Conservation (phyloP, 345 rosid genomes). For the Zanthoxylum bungeanum region DNA sequence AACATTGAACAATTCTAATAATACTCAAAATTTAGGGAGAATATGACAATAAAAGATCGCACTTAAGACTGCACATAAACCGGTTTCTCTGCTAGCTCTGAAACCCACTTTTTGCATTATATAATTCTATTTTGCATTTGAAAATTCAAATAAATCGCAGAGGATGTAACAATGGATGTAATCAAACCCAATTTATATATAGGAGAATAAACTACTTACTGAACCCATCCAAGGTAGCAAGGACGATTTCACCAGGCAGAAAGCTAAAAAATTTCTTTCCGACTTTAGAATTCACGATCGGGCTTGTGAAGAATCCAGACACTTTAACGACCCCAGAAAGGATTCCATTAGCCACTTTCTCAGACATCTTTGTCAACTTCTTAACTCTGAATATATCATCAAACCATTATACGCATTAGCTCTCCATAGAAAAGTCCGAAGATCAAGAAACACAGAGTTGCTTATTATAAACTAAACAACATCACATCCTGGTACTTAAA, state of each 20-base stretch:
- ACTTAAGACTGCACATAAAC: too few relatives aligned
- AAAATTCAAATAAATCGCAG: too few relatives aligned
- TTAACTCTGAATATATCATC: conserved; percentile 63
- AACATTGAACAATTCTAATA: background rate
- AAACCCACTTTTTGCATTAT: too few relatives aligned
- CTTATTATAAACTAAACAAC: background rate
- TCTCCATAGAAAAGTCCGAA: background rate
- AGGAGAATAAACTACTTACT: conserved; percentile 45
- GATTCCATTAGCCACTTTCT: conserved; percentile 66
- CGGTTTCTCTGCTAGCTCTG: too few relatives aligned
- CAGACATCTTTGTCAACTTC: conserved; percentile 80
- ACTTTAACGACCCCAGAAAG: conserved; percentile 85
- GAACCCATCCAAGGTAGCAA: conserved; percentile 94
- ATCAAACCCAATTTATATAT: too few relatives aligned
- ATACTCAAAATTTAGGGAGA: too few relatives aligned
- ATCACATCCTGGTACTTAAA: background rate
- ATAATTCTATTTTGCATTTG: too few relatives aligned
- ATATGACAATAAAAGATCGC: too few relatives aligned
- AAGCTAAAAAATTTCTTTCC: conserved; percentile 83
- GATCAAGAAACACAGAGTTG: background rate
- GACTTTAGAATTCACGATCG: conserved; percentile 75
- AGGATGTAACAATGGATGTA: too few relatives aligned
- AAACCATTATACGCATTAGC: background rate
- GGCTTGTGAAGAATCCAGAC: conserved; percentile 68
- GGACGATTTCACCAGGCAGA: conserved; percentile 85